Percentiles rank a stretch among this genome's conserved stretches.
Conservation (phyloP, 2,329 filamentous ascomycete species). For the Fusarium abutilonis region DNA sequence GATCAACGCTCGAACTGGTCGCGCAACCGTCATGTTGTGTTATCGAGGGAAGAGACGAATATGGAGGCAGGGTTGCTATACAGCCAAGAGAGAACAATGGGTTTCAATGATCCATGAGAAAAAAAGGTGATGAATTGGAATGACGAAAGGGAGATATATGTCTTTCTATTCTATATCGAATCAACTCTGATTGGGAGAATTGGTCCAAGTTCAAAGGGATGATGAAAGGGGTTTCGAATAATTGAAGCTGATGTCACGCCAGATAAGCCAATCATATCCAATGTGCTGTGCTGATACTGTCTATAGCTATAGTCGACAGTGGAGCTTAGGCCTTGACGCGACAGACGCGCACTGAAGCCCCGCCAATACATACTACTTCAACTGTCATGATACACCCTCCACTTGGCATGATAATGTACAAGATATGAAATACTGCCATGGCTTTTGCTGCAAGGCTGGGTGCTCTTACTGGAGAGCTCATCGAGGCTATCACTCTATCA, state of each 20-base stretch:
- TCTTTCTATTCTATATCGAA: not conserved
- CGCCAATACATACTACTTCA: constrained; percentile 21
- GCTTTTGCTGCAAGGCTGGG: constrained; percentile 73
- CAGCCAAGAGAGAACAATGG: constrained; percentile 17
- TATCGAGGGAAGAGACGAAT: constrained; percentile 5
- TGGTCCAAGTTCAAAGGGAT: constrained; percentile 4
- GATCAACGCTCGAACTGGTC: constrained; percentile 82
- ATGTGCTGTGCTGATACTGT: not conserved
- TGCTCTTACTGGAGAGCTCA: constrained; percentile 74
- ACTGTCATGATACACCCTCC: constrained; percentile 33
- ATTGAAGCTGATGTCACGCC: constrained; percentile 40
- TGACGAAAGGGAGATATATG: not conserved
- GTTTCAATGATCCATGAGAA: constrained; percentile 36
- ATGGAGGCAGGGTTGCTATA: not conserved
- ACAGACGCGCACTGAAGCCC: constrained; percentile 39
- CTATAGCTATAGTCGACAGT: constrained; percentile 5
- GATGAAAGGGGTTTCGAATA: constrained; percentile 37
- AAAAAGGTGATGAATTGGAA: not conserved
- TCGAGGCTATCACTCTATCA: constrained; percentile 69
- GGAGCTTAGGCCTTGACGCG: constrained; percentile 38
- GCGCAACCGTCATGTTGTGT: constrained; percentile 85
- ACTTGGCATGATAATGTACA: constrained; percentile 20
- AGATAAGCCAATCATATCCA: constrained; percentile 34
- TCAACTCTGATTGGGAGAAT: constrained; percentile 9
- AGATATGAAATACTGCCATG: constrained; percentile 60